Conservation (phyloP, 495 filamentous ascomycete species). For the Arthonia radiata region DNA sequence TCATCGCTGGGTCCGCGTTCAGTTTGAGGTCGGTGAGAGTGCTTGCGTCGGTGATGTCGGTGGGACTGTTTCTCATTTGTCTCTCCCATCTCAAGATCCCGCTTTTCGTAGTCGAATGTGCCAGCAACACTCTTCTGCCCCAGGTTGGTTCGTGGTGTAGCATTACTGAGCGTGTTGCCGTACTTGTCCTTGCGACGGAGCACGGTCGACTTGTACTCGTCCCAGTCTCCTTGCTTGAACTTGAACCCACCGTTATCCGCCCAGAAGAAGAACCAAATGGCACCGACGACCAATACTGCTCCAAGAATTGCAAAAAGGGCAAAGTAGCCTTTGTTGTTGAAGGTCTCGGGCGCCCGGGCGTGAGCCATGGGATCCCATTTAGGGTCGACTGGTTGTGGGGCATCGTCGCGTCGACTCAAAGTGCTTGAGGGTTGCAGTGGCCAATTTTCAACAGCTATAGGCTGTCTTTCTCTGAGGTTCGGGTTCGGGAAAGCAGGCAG, state of each 20-base stretch:
- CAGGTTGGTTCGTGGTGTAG: conserved; percentile 54
- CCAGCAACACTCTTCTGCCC: conserved; percentile 56
- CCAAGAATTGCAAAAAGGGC: conserved; percentile 69
- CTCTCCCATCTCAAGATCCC: conserved; percentile 6
- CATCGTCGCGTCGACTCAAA: too few species aligned
- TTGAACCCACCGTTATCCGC: conserved; percentile 85
- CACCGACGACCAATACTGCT: conserved; percentile 44
- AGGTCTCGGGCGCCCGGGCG: conserved; percentile 32
- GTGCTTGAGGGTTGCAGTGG: too few species aligned
- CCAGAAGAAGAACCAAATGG: conserved; percentile 97
- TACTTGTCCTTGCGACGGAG: conserved; percentile 78
- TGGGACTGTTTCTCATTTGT: conserved; percentile 1
- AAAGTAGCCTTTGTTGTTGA: conserved; percentile 68
- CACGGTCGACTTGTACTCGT: conserved; percentile 93
- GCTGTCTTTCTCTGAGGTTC: too few species aligned
- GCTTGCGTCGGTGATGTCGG: conserved; percentile 10
- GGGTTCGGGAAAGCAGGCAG: too few species aligned
- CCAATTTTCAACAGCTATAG: too few species aligned
- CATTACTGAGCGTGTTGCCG: conserved; percentile 54
- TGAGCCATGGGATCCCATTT: conserved; percentile 23
- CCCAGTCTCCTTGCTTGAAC: conserved; percentile 72
- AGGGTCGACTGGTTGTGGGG: too few species aligned
- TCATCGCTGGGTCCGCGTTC: conserved; percentile 21
- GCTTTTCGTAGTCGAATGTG: conserved; percentile 31
- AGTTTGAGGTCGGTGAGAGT: conserved; percentile 13